These are phyloP conservation scores for Cladosporium sp. DNA, from an alignment of 2,329 filamentous ascomycete species.

Conservation along the genomic window DNA sequence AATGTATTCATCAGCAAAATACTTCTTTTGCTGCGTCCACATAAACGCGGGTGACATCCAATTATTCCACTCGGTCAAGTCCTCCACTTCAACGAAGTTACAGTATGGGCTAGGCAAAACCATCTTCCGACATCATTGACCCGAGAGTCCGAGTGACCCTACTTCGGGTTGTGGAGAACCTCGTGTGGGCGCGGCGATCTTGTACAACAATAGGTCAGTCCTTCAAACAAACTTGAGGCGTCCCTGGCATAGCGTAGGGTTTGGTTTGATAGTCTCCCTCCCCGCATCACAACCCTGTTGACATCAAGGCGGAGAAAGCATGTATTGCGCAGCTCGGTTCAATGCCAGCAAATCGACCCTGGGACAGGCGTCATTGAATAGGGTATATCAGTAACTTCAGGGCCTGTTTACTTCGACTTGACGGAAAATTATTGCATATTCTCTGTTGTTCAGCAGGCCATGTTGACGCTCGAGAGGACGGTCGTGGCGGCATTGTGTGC, in stretches of 20 bases:
- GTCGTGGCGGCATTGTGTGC: not conserved
- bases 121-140: not conserved
- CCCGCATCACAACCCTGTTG: not conserved
- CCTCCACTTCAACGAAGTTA: too few relatives aligned
- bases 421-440: not conserved
- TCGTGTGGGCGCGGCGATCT: conserved; percentile 3
- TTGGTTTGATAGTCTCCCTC: not conserved
- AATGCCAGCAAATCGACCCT: not conserved
- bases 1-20: too few relatives aligned
- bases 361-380: not conserved
- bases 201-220: not conserved
- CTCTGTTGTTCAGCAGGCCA: not conserved
- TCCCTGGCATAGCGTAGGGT: not conserved
- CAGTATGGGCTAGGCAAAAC: too few relatives aligned
- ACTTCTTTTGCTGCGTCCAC: too few relatives aligned
- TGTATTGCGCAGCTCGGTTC: not conserved
- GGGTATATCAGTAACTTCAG: not conserved
- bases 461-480: not conserved
- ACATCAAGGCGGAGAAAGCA: not conserved
- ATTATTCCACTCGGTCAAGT: too few relatives aligned
- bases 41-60: too few relatives aligned
- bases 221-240: conserved; percentile 1
- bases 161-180: conserved; percentile 1
- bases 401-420: not conserved
- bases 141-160: not conserved